A percentile compares a stretch with the other conserved stretches of the same genome.
phyloP scores from a whole-genome alignment of 306 rosid species.

The Castanea sativa region DNA sequence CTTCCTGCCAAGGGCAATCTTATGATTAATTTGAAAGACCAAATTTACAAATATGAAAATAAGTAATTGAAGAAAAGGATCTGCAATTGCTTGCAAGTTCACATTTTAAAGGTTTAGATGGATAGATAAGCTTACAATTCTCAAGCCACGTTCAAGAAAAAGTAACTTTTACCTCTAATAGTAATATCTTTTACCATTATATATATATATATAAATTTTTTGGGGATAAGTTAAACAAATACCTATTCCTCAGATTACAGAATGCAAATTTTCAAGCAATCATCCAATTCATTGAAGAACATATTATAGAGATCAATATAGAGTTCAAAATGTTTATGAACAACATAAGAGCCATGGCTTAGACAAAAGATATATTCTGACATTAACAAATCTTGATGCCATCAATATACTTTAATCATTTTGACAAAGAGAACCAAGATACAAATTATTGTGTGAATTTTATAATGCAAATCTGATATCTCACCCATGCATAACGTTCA shows the following conservation, averaged over 20 bases:
- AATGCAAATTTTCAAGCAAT: background rate
- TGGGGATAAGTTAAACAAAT: background rate
- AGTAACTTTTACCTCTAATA: background rate
- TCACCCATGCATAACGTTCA: background rate
- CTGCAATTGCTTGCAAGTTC: background rate
- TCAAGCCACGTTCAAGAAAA: background rate
- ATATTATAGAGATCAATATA: background rate
- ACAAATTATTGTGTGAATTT: background rate
- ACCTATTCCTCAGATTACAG: background rate
- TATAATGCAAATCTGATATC: background rate
- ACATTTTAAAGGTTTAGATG: background rate
- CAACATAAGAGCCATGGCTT: background rate
- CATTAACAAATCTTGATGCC: background rate
- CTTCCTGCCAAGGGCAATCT: conserved; percentile 59
- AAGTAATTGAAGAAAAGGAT: background rate
- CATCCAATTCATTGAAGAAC: background rate
- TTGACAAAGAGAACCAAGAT: background rate
- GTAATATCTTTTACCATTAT: background rate
- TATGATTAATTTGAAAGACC: conserved; percentile 6
- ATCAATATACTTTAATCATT: background rate
- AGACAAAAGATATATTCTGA: background rate
- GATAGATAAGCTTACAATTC: background rate
- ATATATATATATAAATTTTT: no score
- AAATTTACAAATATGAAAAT: background rate
- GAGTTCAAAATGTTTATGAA: background rate